Evolutionary conservation across 345 rosid genomes (phyloP).

Genomic region (Pistacia vera): DNA sequence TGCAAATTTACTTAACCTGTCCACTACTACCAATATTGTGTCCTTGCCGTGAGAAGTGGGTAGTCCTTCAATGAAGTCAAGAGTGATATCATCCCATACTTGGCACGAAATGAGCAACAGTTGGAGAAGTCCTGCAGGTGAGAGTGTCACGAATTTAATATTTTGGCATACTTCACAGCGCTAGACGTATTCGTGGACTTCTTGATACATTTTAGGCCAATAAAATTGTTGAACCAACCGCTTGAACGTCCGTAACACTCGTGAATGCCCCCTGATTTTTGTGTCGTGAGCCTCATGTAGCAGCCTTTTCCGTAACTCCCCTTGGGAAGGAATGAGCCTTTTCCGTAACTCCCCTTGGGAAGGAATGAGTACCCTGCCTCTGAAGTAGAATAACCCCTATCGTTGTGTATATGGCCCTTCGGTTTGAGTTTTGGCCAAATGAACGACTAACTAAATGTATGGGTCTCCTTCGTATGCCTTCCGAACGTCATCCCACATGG

Average conservation of each 20-base stretch:
- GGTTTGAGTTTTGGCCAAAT: too few species aligned
- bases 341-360: neutral
- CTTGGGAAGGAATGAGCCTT: too few species aligned
- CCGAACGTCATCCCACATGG: neutral
- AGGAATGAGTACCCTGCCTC: neutral
- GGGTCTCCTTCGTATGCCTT: neutral
- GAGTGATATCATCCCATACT: constrained; percentile 5
- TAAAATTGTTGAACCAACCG: constrained; percentile 6
- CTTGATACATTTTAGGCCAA: neutral
- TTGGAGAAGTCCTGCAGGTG: neutral
- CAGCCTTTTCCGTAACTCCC: neutral
- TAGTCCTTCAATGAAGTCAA: constrained; percentile 6
- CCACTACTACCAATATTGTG: too few species aligned
- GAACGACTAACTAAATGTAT: neutral
- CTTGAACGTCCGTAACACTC: neutral
- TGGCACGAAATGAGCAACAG: neutral
- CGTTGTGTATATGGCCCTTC: neutral
- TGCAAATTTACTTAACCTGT: too few species aligned
- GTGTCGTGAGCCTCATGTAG: neutral
- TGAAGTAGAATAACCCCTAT: neutral
- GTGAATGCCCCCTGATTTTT: neutral
- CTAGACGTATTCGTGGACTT: neutral
- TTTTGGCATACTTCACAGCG: neutral
- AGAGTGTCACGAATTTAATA: neutral
- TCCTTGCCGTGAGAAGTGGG: neutral